Evolutionary conservation across 2,329 filamentous ascomycete genomes (phyloP).

Genomic region (Waltergamsia citrina): DNA sequence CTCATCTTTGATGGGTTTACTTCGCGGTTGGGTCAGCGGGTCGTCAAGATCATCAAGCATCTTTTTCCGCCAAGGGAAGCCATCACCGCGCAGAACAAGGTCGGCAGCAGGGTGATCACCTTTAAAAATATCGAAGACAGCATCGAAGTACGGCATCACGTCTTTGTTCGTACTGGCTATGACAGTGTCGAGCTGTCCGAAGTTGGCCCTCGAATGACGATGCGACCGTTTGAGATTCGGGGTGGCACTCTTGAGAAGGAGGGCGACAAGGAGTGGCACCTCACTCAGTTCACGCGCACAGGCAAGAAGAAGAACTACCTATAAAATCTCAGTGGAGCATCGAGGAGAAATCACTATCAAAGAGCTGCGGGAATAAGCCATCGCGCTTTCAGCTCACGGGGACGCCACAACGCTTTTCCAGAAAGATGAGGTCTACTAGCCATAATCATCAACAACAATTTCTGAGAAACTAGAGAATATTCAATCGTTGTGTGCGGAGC

Average conservation of each 20-base stretch:
- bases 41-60: constrained; percentile 88
- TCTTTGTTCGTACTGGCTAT: constrained; percentile 89
- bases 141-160: constrained; percentile 74
- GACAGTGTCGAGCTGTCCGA: constrained; percentile 83
- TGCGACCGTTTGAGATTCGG: constrained; percentile 89
- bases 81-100: constrained; percentile 59
- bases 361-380: background rate
- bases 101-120: constrained; percentile 82
- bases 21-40: constrained; percentile 67
- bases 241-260: constrained; percentile 88
- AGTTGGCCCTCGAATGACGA: constrained; percentile 93
- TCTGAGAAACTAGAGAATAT: too few species aligned
- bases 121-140: constrained; percentile 92
- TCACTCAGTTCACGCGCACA: constrained; percentile 92
- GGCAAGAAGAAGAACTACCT: constrained; percentile 93
- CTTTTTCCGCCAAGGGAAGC: constrained; percentile 84
- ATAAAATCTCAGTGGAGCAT: constrained; percentile 31
- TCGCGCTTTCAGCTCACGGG: too few species aligned
- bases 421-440: too few species aligned
- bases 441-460: too few species aligned
- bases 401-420: too few species aligned
- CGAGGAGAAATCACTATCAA: background rate
- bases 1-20: constrained; percentile 93
- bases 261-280: constrained; percentile 91
- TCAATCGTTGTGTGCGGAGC: too few species aligned